phyloP scores from a whole-genome alignment of 164 flowering plant species.

The Liriodendron chinense region DNA sequence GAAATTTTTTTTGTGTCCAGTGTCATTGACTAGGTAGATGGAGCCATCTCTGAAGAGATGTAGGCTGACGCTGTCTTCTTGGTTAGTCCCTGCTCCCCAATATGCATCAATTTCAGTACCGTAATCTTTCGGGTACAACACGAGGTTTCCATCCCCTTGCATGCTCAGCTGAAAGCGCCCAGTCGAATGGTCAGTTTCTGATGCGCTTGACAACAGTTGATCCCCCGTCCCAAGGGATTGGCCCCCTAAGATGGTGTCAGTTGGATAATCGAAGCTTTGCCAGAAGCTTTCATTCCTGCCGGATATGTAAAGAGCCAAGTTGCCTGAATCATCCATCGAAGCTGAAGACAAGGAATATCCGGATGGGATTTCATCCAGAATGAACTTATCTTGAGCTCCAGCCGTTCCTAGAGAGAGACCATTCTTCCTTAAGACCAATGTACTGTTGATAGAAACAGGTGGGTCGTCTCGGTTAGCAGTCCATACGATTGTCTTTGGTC shows the following conservation, averaged over 20 bases:
- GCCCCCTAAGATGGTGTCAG: slow-evolving; percentile 4
- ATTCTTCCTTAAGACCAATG: not conserved
- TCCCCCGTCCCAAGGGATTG: not conserved
- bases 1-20: not conserved
- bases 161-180: not conserved
- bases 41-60: not conserved
- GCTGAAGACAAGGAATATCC: slow-evolving; percentile 29
- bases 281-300: not conserved
- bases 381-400: not conserved
- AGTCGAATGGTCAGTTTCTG: not conserved
- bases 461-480: too few relatives aligned
- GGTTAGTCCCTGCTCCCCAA: not conserved
- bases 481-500: too few relatives aligned
- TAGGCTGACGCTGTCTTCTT: slow-evolving; percentile 6
- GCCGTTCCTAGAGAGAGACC: slow-evolving; percentile 10
- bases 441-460: too few relatives aligned
- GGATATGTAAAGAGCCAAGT: slow-evolving; percentile 23
- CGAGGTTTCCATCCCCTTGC: not conserved
- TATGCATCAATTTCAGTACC: not conserved
- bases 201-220: not conserved
- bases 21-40: not conserved
- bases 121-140: not conserved
- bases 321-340: slow-evolving; percentile 42
- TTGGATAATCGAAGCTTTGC: slow-evolving; percentile 8
- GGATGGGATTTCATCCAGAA: not conserved